These are phyloP conservation scores for Scedosporium aurantiacum DNA, from an alignment of 2,329 filamentous ascomycete genomes.

Conservation along the genomic window DNA sequence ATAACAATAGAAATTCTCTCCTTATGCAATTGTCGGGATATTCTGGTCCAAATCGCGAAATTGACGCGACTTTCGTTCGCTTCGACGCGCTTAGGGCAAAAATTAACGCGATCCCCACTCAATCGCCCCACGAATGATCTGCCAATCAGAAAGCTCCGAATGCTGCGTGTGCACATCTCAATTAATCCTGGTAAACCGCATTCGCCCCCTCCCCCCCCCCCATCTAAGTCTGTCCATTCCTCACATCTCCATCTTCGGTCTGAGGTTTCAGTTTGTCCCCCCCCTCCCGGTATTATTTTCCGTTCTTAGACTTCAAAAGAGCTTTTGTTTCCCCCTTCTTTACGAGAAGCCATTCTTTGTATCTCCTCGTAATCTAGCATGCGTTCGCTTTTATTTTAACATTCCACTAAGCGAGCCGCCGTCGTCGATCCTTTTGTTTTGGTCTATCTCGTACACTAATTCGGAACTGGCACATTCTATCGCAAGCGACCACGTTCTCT, in stretches of 20 bases:
- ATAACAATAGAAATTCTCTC: background rate
- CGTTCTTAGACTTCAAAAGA: too few species aligned
- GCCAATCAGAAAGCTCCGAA: background rate
- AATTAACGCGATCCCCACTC: background rate
- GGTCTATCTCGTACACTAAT: too few species aligned
- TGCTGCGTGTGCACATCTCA: background rate
- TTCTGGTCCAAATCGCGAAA: background rate
- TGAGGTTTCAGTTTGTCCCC: too few species aligned
- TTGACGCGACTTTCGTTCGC: slow-evolving; percentile 4
- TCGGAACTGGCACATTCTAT: too few species aligned
- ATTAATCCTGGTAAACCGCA: background rate
- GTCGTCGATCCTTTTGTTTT: background rate
- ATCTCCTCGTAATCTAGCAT: background rate
- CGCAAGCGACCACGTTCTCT: background rate
- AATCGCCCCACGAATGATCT: background rate
- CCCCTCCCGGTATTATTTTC: too few species aligned
- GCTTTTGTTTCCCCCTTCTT: too few species aligned
- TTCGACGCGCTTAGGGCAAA: background rate
- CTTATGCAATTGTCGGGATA: background rate
- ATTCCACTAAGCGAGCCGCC: background rate
- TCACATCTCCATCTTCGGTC: too few species aligned
- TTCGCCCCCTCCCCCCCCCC: background rate
- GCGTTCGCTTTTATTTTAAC: slow-evolving; percentile 3
- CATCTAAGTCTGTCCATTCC: too few species aligned
- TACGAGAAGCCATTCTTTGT: too few species aligned